Evolutionary conservation across 129 eudicot species (phyloP), one percentile per base, ranked within the genome.

Genomic region (Erigeron canadensis): DNA sequence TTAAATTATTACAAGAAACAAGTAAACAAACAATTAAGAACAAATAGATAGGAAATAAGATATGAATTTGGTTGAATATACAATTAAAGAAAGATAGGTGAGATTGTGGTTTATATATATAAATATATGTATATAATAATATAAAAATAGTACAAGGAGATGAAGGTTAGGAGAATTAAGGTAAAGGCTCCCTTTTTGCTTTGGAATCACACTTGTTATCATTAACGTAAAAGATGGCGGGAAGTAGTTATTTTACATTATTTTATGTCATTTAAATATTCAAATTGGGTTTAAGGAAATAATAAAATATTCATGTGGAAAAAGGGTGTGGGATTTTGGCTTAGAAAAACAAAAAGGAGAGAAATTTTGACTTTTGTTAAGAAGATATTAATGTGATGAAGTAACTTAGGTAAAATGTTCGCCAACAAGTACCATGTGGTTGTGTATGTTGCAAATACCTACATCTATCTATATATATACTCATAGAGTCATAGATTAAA

Each of bases 151-250:
- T n/a, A 45, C 77, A 72, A 81, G 73, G 79, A 76, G 93, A 91
- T 85, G 72, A 83, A 79, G 77, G 85, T 85, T 88, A 91, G 95
- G 95, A 87, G 79, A 61, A 77, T 69, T 39, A 79, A 55, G 69
- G 61, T 65, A 76, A 75, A 79, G 80, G 88, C 97, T 85, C 95
- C 85, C 96, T 88, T 91, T 88, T 77, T 91, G 86, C 86, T 83
- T 69, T 75, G 72, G 15, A 34, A 60, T 75, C 87, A 80, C 84
- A 76, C 84, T 73, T 71, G 72, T 82, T 69, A 57, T 72, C 79
- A 63, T 79, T 82, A 79, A 83, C 77, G 83, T 73, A 91, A 82
- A 80, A 80, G 73, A 80, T 86, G 94, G 88, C 81, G 96, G 88
- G 79, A 67, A 77, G 67, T 66, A 61, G 61, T 74, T 76, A 39